These are phyloP conservation scores for Seminavis robusta DNA, from an alignment of 108 stramenopile genomes.

Conservation along the genomic window DNA sequence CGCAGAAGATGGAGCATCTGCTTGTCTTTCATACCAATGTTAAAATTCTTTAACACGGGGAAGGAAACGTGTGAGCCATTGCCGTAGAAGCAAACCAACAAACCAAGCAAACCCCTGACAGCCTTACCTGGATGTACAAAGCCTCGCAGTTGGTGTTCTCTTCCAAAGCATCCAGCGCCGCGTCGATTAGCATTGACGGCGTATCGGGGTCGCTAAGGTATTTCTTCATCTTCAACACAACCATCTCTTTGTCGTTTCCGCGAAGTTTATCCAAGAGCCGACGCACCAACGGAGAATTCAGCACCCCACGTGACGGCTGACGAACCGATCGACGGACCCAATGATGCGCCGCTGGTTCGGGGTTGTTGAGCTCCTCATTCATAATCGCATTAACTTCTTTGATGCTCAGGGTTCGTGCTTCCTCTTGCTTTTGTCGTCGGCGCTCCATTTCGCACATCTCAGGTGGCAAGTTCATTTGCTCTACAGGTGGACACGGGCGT, in stretches of 20 bases:
- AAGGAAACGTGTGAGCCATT: background rate
- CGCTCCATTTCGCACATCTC: too few relatives aligned
- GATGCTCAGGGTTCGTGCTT: constrained; percentile 37
- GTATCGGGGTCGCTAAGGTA: constrained; percentile 81
- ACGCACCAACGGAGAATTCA: constrained; percentile 54
- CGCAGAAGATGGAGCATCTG: constrained; percentile 82
- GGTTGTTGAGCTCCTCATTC: constrained; percentile 31
- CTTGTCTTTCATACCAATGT: constrained; percentile 81
- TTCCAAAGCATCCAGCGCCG: constrained; percentile 81
- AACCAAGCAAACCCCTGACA: background rate
- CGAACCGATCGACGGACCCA: constrained; percentile 85
- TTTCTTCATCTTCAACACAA: constrained; percentile 91
- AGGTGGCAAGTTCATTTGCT: too few relatives aligned
- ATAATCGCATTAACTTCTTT: constrained; percentile 44
- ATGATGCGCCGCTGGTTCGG: constrained; percentile 8
- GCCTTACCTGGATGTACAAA: constrained; percentile 85
- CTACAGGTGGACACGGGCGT: too few relatives aligned
- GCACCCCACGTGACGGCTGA: constrained; percentile 62
- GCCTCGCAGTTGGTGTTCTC: constrained; percentile 89
- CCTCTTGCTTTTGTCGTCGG: constrained; percentile 25
- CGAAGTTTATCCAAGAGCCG: constrained; percentile 69
- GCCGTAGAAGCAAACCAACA: background rate
- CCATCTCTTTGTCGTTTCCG: constrained; percentile 78
- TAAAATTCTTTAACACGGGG: constrained; percentile 78
- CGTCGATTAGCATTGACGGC: constrained; percentile 77